Percentiles rank a stretch among this genome's conserved stretches.
These are phyloP conservation scores for Solanum chmielewskii DNA, from an alignment of 257 asterid genomes.

Conservation along the genomic window DNA sequence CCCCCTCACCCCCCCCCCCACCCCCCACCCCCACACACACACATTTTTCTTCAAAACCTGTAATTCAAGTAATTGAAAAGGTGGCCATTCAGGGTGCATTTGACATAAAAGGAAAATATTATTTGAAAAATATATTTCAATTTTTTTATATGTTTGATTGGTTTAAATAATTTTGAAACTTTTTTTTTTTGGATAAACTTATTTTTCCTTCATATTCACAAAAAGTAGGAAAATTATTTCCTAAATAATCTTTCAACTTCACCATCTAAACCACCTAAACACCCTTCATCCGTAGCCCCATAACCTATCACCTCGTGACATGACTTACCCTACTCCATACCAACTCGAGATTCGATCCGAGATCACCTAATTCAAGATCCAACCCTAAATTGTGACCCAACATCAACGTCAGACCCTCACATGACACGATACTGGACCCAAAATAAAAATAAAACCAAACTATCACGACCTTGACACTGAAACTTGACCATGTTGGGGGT, in stretches of 20 bases:
- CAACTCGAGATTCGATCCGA: background rate
- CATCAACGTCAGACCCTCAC: too few species aligned
- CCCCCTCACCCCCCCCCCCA: too few species aligned
- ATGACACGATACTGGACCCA: too few species aligned
- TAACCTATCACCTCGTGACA: background rate
- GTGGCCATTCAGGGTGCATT: background rate
- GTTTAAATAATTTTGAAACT: too few species aligned
- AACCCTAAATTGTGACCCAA: background rate
- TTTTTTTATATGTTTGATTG: background rate
- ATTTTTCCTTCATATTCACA: too few species aligned
- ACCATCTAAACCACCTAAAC: background rate
- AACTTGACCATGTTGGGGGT: background rate
- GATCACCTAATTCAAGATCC: background rate
- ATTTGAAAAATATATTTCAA: too few species aligned
- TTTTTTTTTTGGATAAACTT: too few species aligned
- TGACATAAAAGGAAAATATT: background rate
- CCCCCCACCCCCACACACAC: too few species aligned
- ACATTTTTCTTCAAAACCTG: too few species aligned
- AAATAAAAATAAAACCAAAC: too few species aligned
- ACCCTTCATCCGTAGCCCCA: background rate
- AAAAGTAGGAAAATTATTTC: background rate
- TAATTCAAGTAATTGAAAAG: too few species aligned
- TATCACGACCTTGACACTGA: too few species aligned
- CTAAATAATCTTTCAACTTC: background rate
- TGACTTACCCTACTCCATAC: background rate